Percentiles rank a stretch among this genome's conserved stretches.
Evolutionary conservation across 2,329 filamentous ascomycete genomes (phyloP).

Genomic region (Phyllosticta paracitricarpa): DNA sequence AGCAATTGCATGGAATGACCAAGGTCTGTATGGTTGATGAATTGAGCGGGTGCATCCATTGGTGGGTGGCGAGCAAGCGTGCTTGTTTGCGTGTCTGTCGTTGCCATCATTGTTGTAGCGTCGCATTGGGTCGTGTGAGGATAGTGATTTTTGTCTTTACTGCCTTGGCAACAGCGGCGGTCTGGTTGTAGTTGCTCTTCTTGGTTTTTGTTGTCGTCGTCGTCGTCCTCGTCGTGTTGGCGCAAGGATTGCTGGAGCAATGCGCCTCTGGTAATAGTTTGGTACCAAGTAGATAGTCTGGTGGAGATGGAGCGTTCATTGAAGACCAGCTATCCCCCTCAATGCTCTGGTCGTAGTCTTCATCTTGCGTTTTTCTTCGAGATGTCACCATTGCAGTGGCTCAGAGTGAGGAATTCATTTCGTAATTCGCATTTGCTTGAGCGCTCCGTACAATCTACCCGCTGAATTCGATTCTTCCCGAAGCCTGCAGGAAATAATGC

Average conservation of each 20-base stretch:
- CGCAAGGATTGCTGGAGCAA: too few relatives aligned
- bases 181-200: neutral
- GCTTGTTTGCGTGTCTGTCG: slow-evolving; percentile 2
- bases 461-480: neutral
- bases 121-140: neutral
- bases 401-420: neutral
- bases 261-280: too few relatives aligned
- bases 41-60: neutral
- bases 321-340: too few relatives aligned
- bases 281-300: too few relatives aligned
- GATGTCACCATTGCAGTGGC: too few relatives aligned
- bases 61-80: neutral
- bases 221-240: neutral
- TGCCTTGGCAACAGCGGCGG: neutral
- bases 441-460: neutral
- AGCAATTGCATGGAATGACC: neutral
- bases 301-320: too few relatives aligned
- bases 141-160: neutral
- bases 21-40: neutral
- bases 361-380: too few relatives aligned
- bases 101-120: neutral
- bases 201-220: neutral
- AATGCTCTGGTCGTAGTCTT: too few relatives aligned
- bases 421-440: neutral
- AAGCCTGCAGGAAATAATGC: neutral